Evolutionary conservation across 208 protist species (phyloP).

Genomic region (Wallacemonas sp.): DNA sequence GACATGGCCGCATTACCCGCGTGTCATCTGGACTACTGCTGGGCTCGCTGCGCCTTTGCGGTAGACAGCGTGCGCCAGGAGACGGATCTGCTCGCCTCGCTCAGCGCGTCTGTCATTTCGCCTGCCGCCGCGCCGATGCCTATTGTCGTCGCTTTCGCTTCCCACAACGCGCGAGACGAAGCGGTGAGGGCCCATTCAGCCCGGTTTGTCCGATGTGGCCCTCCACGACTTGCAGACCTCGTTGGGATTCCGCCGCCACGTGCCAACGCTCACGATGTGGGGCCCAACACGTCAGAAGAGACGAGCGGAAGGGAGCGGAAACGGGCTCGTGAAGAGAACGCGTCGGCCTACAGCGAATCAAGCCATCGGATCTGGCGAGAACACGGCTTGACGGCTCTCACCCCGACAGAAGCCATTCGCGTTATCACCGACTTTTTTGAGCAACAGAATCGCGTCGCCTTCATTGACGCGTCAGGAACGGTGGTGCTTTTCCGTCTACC

Average conservation of each 20-base stretch:
- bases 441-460: constrained; percentile 29
- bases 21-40: not conserved
- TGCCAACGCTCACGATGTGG: not conserved
- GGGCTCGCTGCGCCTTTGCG: not conserved
- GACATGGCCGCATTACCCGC: not conserved
- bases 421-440: constrained; percentile 34
- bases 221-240: constrained; percentile 6
- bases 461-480: constrained; percentile 24
- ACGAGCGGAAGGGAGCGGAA: too few relatives aligned
- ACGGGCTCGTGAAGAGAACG: not conserved
- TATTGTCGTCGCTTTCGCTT: constrained; percentile 5
- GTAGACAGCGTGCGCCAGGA: too few relatives aligned
- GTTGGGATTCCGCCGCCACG: not conserved
- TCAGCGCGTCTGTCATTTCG: too few relatives aligned
- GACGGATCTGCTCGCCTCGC: too few relatives aligned
- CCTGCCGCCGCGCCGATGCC: too few relatives aligned
- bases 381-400: constrained; percentile 19
- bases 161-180: not conserved
- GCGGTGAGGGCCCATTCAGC: not conserved
- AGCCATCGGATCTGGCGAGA: not conserved
- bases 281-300: not conserved
- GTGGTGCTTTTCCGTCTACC: constrained; percentile 28
- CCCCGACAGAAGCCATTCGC: constrained; percentile 20
- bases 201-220: constrained; percentile 13
- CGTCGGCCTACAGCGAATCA: not conserved